Evolutionary conservation across 1,139 yeast genomes (phyloP), one percentile per base, ranked within the genome.

Genomic region (Kurtzmaniella natalensis): DNA sequence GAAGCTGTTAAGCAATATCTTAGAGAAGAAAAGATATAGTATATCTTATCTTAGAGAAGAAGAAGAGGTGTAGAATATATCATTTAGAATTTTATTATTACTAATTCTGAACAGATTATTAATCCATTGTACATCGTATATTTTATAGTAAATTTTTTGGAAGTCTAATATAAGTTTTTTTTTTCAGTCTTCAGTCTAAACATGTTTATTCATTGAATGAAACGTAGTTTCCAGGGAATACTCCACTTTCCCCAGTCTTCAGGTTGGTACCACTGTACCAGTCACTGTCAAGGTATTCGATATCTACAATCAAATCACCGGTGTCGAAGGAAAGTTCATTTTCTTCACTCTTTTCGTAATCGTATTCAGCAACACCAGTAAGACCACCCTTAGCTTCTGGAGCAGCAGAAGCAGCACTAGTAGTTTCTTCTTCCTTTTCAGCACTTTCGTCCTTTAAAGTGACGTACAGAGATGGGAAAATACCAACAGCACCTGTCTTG

Each of bases 181-280:
- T 24, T 11, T 7, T 24, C 23, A 14, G 4, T 25, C 5, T 14
- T 14, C 18, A 16, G 3, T 25, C 11, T 3, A 4, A 27, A 10
- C 7, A 28, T 18, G 10, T 5, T 40, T 46, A 57, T 39, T 58
- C 48, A 37, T 55, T 53, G 40, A 68, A 61, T 27, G 53, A 58
- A 26, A 92, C 97, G 53, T 84, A 88, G 60, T 85, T 87, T 28
- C 94, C 80, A 31, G 98, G 98, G 79, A 92, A 88, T 37, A 92
- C 69, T 37, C 94, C 94, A 43, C 75, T 70, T 45, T 78, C 83
- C 28, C 95, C 96, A 27, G 78, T 60, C 29, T 47, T 54, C 39
- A 77, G 62, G 47, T 79, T 79, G 36, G 56, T 69, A 32, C 98
- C 98, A 38, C 82, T 70, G 97, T 97, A 92, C 98, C 98, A 92